Conservation (phyloP, 1,139 yeast genomes). For the Hanseniaspora gamundiae region DNA sequence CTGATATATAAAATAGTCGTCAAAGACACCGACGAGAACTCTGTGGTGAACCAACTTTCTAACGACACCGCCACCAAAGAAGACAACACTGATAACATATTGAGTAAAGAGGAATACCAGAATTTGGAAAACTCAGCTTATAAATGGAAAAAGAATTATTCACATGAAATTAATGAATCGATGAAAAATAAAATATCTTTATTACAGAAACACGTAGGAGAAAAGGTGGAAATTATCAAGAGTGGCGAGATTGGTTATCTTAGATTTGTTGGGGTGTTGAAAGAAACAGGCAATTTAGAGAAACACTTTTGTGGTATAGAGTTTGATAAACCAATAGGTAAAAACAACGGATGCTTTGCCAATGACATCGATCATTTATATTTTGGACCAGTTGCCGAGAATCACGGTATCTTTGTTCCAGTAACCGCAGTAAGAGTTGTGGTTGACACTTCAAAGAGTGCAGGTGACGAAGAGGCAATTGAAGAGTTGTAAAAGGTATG, state of each 20-base stretch:
- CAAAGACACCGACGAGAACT: neutral
- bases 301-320: conserved; percentile 72
- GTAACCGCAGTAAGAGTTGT: conserved; percentile 23
- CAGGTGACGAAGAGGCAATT: conserved; percentile 19
- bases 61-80: neutral
- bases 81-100: neutral
- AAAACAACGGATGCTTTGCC: conserved; percentile 64
- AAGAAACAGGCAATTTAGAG: conserved; percentile 39
- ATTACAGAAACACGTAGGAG: neutral
- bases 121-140: conserved; percentile 21
- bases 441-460: conserved; percentile 26
- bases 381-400: conserved; percentile 41
- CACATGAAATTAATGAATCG: neutral
- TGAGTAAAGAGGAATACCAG: neutral
- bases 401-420: conserved; percentile 55
- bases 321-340: conserved; percentile 59
- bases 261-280: conserved; percentile 53
- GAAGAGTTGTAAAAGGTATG: neutral
- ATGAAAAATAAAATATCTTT: neutral
- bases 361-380: conserved; percentile 38
- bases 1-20: neutral
- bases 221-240: conserved; percentile 31
- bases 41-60: neutral
- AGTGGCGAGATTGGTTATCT: conserved; percentile 59
- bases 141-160: conserved; percentile 13